Base-by-base conservation (phyloP, 2,329 filamentous ascomycete species). In the Xylaria sp. region DNA sequence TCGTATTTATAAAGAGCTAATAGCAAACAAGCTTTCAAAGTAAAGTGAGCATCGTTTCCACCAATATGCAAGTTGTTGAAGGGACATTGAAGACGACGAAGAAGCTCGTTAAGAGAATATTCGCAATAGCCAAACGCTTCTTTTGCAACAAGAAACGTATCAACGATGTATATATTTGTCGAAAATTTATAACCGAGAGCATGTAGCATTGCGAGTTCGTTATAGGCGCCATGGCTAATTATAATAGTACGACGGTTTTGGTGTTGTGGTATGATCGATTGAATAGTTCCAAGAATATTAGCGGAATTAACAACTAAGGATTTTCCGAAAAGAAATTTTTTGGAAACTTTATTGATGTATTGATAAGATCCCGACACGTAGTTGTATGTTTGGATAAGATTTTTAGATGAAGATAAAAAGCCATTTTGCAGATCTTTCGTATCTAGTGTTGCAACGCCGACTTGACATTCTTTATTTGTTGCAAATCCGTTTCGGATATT, bases 41-140 rank as follows among this genome's bases (percentile, higher is more conserved):
- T 55, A 19, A 55, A 55, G 27, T 55, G 30, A 19, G 51, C 51
- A 34, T 34, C 51, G 51, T 55, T 55, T 19, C 51, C 51, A n/a
- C 30, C 51, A 19, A 3, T 11, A 19, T 55, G 51, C 17, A 55
- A 19, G 32, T 19, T 19, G 30, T 36, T n/a, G 9, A 11, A 55
- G 7, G 51, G 51, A 11, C 51, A 55, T 34, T 19, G 12, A 36
- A 36, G 7, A n/a, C 30, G 30, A 36, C 51, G 30, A 19, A 55
- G 30, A 19, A 55, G 30, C 30, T 19, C 14, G 17, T 6, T n/a
- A 36, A 36, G 51, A 19, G 30, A n/a, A 36, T 19, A 34, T 36
- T 55, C 14, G 24, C 50, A 54, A 21, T n/a, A 36, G 17, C 32
- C 17, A 9, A 55, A 19, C 6, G 17, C 17, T 36, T 55, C 51